Base-by-base conservation (phyloP, 78 protist species). In the Dictyostelium discoideum region DNA sequence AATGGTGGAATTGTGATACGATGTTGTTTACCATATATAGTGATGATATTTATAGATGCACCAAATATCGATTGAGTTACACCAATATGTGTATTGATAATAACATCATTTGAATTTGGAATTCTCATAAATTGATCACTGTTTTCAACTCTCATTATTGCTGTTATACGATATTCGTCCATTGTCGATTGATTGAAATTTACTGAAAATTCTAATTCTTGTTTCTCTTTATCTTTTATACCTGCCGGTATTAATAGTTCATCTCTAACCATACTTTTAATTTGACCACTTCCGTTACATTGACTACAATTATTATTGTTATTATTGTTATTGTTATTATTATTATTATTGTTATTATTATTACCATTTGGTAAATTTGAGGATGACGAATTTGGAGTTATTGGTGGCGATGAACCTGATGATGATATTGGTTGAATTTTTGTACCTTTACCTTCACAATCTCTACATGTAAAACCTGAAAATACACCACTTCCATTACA, bases 31-130 rank as follows among this genome's bases (percentile, higher is more conserved):
- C 85, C 88, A 72, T 90, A 82, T 0, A 90, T 90, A 0, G 85
- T 90, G 0, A 87, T 83, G 14, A 90, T 60, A 1, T 42, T 37
- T 7, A 90, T 11, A 0, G 57, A 82, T 10, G 76, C 26, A 11
- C 95, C 95, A 82, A 90, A 82, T 80, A 90, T 6, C 46, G 95
- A 86, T 50, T 82, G 95, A 20, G 95, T 72, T 4, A 77, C 42
- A 8, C 46, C 8, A 9, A 90, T 20, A 8, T 86, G 72, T 5
- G 73, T 65, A 14, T 48, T 18, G 14, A 82, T 73, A n/a, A 18
- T 9, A 18, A 90, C 88, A 82, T 80, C 80, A n/a, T 39, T 46
- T 9, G 84, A 32, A 42, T 82, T 90, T 32, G 79, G 65, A 24
- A 65, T 48, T 50, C 95, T 40, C 0, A 20, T 24, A 48, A 83